Evolutionary conservation across 2,329 filamentous ascomycete genomes (phyloP).

Genomic region (Pseudogymnoascus pannorum): DNA sequence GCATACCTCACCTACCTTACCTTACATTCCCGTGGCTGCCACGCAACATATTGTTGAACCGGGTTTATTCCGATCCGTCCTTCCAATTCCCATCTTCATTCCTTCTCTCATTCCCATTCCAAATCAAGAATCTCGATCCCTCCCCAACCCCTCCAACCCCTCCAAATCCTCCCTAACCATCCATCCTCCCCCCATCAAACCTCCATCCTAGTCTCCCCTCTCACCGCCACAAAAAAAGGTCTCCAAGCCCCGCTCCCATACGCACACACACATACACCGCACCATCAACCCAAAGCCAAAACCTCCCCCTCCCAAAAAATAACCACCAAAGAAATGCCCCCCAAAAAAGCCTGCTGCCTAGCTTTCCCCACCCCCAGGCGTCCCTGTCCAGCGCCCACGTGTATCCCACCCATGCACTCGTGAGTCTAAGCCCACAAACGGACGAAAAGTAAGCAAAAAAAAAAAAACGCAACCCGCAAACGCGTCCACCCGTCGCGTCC

Average conservation of each 20-base stretch:
- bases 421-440: neutral
- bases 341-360: neutral
- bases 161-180: too few relatives aligned
- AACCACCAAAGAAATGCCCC: too few relatives aligned
- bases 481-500: neutral
- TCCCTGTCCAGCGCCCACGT: neutral
- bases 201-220: too few relatives aligned
- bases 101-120: neutral
- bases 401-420: neutral
- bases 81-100: neutral
- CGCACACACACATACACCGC: neutral
- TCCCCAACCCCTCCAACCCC: neutral
- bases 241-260: too few relatives aligned
- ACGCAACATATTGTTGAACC: neutral
- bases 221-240: too few relatives aligned
- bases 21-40: neutral
- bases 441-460: neutral
- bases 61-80: neutral
- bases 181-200: too few relatives aligned
- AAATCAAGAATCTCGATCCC: neutral
- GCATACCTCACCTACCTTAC: neutral
- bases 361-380: neutral
- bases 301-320: too few relatives aligned
- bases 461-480: too few relatives aligned
- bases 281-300: neutral